Percentiles rank a stretch among this genome's conserved stretches.
These are phyloP conservation scores for Colletotrichum endophyticum DNA, from an alignment of 2,329 filamentous ascomycete genomes.

Conservation along the genomic window DNA sequence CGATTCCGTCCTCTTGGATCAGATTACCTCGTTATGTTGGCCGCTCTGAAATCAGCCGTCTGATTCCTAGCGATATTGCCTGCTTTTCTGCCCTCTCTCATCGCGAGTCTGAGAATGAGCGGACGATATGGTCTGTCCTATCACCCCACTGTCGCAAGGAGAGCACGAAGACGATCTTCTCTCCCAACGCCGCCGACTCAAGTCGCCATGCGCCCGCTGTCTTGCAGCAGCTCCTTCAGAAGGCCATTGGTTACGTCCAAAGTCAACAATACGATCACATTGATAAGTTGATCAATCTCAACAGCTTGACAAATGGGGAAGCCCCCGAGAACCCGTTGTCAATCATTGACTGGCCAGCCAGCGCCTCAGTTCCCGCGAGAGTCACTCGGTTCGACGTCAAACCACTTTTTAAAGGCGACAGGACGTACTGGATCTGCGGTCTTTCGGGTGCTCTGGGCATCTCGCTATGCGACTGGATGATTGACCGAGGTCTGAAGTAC, in stretches of 20 bases:
- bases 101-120: neutral
- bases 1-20: neutral
- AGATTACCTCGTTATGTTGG: neutral
- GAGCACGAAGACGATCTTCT: neutral
- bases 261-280: neutral
- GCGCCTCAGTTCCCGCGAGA: neutral
- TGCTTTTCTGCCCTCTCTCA: neutral
- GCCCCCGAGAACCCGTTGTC: neutral
- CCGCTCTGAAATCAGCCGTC: neutral
- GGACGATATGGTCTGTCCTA: neutral
- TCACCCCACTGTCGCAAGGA: neutral
- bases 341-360: neutral
- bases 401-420: conserved; percentile 6
- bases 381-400: neutral
- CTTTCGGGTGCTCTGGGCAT: conserved; percentile 34
- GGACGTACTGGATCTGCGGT: conserved; percentile 35
- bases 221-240: neutral
- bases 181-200: neutral
- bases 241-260: neutral
- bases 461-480: conserved; percentile 40
- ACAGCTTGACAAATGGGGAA: neutral
- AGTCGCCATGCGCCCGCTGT: neutral
- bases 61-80: neutral
- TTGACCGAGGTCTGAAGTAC: conserved; percentile 32
- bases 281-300: neutral